These are phyloP conservation scores for Lolium rigidum DNA, from an alignment of 176 grass and related monocot species.

Conservation along the genomic window DNA sequence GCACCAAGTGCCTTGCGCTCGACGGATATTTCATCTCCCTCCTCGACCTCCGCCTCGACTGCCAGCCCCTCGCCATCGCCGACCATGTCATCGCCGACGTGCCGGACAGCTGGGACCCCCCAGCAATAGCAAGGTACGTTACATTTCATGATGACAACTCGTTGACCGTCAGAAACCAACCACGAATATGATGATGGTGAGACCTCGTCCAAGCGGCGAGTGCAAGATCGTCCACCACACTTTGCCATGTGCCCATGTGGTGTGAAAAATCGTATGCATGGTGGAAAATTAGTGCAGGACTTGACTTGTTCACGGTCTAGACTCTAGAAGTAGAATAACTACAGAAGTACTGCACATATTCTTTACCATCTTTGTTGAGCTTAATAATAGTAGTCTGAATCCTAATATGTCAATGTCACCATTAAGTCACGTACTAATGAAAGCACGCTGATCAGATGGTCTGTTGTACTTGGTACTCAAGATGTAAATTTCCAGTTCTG, in stretches of 20 bases:
- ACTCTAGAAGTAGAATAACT: neutral
- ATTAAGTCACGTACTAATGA: neutral
- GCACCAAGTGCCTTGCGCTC: conserved; percentile 75
- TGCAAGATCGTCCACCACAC: conserved; percentile 13
- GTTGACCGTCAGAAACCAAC: neutral
- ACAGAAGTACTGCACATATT: neutral
- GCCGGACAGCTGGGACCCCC: conserved; percentile 67
- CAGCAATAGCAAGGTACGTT: conserved; percentile 67
- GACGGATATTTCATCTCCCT: conserved; percentile 97
- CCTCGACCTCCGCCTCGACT: conserved; percentile 75
- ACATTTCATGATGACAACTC: neutral
- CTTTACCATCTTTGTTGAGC: neutral
- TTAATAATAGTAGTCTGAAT: neutral
- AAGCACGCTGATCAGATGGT: too few species aligned
- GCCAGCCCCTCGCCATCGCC: conserved; percentile 53
- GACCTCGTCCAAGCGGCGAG: neutral
- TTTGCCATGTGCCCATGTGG: conserved; percentile 12
- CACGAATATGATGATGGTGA: neutral
- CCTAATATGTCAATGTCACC: neutral
- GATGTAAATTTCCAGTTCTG: neutral
- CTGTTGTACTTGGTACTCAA: neutral
- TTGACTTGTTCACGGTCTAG: conserved; percentile 36
- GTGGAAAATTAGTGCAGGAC: conserved; percentile 7
- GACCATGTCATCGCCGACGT: conserved; percentile 57
- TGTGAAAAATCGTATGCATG: conserved; percentile 27